Evolutionary conservation across 805 yeast species (phyloP).

Genomic region (Schwanniomyces vanrijiae): DNA sequence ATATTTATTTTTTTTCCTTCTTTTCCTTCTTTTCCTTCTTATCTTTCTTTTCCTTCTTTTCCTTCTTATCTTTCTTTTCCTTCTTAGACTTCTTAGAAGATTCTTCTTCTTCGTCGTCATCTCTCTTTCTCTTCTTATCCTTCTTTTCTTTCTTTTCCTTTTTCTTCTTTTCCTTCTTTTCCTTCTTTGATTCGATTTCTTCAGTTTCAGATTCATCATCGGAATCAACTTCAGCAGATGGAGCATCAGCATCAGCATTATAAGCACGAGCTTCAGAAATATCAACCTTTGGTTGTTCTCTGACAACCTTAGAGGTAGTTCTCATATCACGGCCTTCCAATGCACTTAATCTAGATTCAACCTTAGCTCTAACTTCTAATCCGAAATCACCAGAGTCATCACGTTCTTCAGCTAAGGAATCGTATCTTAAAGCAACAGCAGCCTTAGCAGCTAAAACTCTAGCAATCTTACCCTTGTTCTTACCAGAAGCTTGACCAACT

Average conservation of each 20-base stretch:
- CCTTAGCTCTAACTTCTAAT: constrained; percentile 84
- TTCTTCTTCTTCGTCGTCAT: constrained; percentile 7
- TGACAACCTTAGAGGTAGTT: constrained; percentile 79
- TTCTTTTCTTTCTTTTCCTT: constrained; percentile 24
- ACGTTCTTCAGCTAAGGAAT: constrained; percentile 95
- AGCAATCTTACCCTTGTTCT: constrained; percentile 98
- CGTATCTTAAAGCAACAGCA: constrained; percentile 94
- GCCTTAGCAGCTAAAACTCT: constrained; percentile 98
- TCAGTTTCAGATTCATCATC: constrained; percentile 33
- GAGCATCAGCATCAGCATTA: constrained; percentile 93
- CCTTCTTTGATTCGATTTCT: constrained; percentile 30
- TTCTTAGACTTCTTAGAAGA: constrained; percentile 11
- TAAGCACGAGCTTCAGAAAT: constrained; percentile 83
- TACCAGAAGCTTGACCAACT: constrained; percentile 97
- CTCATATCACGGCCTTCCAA: constrained; percentile 96
- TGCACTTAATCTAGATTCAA: constrained; percentile 90
- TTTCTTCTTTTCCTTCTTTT: constrained; percentile 26
- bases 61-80: constrained; percentile 23
- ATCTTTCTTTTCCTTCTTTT: constrained; percentile 24
- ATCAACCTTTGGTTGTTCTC: constrained; percentile 83
- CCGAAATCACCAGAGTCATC: constrained; percentile 96
- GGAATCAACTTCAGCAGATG: constrained; percentile 33
- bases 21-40: constrained; percentile 30
- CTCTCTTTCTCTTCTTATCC: constrained; percentile 22
- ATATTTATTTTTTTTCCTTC: not conserved